Evolutionary conservation across 1,284 basidiomycete species (phyloP).

Genomic region (Leccinum cinnamomeum): DNA sequence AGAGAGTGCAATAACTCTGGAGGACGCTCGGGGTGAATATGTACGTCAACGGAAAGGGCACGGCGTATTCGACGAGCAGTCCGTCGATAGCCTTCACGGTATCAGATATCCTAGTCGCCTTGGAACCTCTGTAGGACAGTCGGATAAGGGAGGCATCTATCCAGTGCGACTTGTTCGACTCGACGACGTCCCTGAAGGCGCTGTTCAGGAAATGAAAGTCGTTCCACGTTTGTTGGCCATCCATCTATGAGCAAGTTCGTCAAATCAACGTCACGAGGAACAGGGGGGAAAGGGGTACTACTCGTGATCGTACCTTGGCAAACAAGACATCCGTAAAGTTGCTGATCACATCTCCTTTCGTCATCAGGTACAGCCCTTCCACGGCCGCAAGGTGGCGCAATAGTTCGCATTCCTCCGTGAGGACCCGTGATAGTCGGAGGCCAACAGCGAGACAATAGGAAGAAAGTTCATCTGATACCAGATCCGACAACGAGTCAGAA

Average conservation of each 20-base stretch:
- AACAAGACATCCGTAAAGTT: slow-evolving; percentile 74
- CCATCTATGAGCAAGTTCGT: slow-evolving; percentile 53
- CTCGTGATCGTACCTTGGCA: slow-evolving; percentile 53
- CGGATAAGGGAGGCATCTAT: slow-evolving; percentile 75
- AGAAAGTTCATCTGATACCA: slow-evolving; percentile 63
- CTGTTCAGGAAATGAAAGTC: slow-evolving; percentile 86
- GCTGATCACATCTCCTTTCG: slow-evolving; percentile 67
- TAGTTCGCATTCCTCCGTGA: slow-evolving; percentile 71
- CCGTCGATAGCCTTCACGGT: slow-evolving; percentile 67
- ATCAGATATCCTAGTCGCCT: slow-evolving; percentile 42
- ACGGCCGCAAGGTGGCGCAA: slow-evolving; percentile 69
- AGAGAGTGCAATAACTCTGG: slow-evolving; percentile 67
- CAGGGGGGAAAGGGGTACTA: neutral
- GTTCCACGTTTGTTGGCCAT: slow-evolving; percentile 65
- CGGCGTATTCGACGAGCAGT: slow-evolving; percentile 69
- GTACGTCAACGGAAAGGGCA: slow-evolving; percentile 82
- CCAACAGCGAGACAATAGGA: slow-evolving; percentile 59
- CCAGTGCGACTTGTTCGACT: slow-evolving; percentile 45
- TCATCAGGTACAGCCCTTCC: slow-evolving; percentile 75
- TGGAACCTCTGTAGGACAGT: slow-evolving; percentile 58
- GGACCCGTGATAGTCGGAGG: slow-evolving; percentile 53
- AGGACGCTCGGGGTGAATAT: slow-evolving; percentile 65
- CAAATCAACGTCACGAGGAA: neutral
- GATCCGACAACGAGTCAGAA: slow-evolving; percentile 56
- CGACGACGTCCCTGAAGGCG: slow-evolving; percentile 68